Evolutionary conservation across 108 stramenopile genomes (phyloP).

Genomic region (Poteriospumella lacustris): DNA sequence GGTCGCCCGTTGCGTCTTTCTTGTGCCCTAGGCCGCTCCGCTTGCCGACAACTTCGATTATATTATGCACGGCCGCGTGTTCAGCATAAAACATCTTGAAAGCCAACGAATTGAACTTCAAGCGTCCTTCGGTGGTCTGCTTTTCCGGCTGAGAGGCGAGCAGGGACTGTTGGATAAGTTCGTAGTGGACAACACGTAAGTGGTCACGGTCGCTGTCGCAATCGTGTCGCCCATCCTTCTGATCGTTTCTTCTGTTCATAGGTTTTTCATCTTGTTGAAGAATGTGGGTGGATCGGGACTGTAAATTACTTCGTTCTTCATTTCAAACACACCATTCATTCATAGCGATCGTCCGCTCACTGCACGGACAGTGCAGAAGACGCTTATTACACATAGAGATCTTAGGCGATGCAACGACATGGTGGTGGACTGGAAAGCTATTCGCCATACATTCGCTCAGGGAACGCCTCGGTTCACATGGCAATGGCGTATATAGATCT

Average conservation of each 20-base stretch:
- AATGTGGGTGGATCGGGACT: background rate
- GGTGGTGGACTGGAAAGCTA: too few relatives aligned
- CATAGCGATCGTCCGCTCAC: too few relatives aligned
- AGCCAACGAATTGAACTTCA: constrained; percentile 2
- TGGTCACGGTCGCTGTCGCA: background rate
- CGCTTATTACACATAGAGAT: too few relatives aligned
- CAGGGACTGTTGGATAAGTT: background rate
- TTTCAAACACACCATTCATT: too few relatives aligned
- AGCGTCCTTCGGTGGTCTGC: constrained; percentile 25
- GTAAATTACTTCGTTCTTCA: background rate
- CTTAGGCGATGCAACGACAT: too few relatives aligned
- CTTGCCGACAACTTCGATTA: constrained; percentile 3
- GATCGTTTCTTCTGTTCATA: background rate
- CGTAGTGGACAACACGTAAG: constrained; percentile 1
- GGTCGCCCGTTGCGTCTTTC: background rate
- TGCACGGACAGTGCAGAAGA: too few relatives aligned
- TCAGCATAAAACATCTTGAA: constrained; percentile 20
- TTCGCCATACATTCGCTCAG: too few relatives aligned
- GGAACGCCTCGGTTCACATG: too few relatives aligned
- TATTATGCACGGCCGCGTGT: constrained; percentile 25
- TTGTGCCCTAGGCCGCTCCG: background rate
- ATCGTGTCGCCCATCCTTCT: background rate
- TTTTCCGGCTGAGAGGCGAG: constrained; percentile 8
- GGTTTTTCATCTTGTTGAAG: background rate
- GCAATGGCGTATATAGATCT: too few relatives aligned